Evolutionary conservation across 495 filamentous ascomycete species (phyloP).

Genomic region (Aspergillus asperescens): DNA sequence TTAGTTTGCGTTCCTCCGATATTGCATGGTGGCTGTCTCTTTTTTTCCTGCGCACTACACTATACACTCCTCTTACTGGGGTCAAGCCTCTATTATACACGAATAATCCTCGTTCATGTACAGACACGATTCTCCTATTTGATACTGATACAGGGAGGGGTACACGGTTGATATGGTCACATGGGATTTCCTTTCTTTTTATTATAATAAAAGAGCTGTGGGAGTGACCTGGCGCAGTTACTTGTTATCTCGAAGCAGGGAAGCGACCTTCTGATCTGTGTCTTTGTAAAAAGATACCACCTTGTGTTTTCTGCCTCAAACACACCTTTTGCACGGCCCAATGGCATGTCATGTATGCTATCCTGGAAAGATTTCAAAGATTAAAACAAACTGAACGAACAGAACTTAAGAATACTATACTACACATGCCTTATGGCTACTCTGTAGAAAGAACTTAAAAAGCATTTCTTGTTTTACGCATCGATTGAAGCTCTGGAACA

Average conservation of each 20-base stretch:
- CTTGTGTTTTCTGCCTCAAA: slow-evolving; percentile 16
- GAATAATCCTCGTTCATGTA: slow-evolving; percentile 44
- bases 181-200: slow-evolving; percentile 15
- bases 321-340: slow-evolving; percentile 7
- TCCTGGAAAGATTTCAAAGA: slow-evolving; percentile 4
- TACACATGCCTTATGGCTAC: no score
- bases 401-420: no score
- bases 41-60: slow-evolving; percentile 19
- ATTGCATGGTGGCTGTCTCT: slow-evolving; percentile 30
- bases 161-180: slow-evolving; percentile 17
- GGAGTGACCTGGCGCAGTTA: slow-evolving; percentile 8
- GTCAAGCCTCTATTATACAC: slow-evolving; percentile 20
- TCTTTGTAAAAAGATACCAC: slow-evolving; percentile 36
- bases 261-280: slow-evolving; percentile 18
- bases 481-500: slow-evolving; percentile 1
- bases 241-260: slow-evolving; percentile 2
- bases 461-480: no score
- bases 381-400: no score
- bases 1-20: slow-evolving; percentile 10
- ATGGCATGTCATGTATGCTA: slow-evolving; percentile 20
- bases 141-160: slow-evolving; percentile 12
- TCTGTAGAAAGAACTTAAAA: no score
- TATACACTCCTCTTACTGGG: slow-evolving; percentile 6
- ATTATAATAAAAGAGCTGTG: slow-evolving; percentile 15
- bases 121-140: slow-evolving; percentile 29